phyloP scores from a whole-genome alignment of 495 filamentous ascomycete species.

The Penicillium ucsense region DNA sequence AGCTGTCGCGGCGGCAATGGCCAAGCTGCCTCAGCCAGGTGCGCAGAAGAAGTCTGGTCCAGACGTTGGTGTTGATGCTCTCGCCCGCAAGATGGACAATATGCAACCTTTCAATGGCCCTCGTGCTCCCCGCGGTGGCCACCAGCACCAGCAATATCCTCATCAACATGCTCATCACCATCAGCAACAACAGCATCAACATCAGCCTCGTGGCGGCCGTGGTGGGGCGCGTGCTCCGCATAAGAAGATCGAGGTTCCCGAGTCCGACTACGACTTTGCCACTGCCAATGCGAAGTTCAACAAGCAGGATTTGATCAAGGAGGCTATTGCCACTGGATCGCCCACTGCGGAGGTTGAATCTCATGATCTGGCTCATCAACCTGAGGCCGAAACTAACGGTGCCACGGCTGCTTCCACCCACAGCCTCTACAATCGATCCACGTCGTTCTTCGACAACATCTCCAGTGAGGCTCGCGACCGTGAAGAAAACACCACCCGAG shows the following conservation, averaged over 20 bases:
- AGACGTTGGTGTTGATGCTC: conserved; percentile 56
- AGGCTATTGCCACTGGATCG: conserved; percentile 71
- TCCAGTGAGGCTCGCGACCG: conserved; percentile 86
- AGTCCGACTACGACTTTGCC: conserved; percentile 88
- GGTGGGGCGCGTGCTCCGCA: conserved; percentile 44
- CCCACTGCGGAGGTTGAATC: conserved; percentile 48
- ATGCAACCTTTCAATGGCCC: conserved; percentile 60
- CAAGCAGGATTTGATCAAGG: conserved; percentile 90
- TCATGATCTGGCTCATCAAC: conserved; percentile 21
- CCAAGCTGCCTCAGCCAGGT: conserved; percentile 53
- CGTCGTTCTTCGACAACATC: conserved; percentile 96
- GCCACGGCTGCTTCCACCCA: conserved; percentile 8
- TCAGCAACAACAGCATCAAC: conserved; percentile 6
- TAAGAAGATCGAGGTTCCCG: conserved; percentile 76
- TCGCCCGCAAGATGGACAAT: conserved; percentile 78
- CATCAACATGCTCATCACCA: background rate
- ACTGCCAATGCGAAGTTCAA: conserved; percentile 94
- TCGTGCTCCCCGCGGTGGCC: conserved; percentile 43
- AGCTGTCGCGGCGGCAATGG: conserved; percentile 85
- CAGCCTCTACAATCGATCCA: conserved; percentile 63
- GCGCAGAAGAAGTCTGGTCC: conserved; percentile 35
- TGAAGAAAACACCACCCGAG: conserved; percentile 58
- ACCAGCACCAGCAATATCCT: conserved; percentile 7
- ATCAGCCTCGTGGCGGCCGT: conserved; percentile 43
- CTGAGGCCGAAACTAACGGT: conserved; percentile 24